Conservation (phyloP, 2,329 filamentous ascomycete species). For the Parastagonospora nodorum region DNA sequence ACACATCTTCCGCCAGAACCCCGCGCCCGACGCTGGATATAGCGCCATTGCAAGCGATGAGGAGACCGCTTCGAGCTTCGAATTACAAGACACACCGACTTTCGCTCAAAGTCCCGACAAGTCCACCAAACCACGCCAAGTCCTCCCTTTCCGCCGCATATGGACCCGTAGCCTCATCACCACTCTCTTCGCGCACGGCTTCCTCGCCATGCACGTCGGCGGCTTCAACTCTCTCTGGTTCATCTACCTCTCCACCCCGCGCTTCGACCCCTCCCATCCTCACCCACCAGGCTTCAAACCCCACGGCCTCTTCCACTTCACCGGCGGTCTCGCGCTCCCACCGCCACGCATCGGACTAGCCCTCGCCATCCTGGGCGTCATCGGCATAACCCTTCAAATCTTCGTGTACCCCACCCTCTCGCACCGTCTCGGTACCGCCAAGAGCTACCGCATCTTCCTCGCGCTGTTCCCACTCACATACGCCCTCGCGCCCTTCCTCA, state of each 20-base stretch:
- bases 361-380: conserved; percentile 54
- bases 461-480: conserved; percentile 54
- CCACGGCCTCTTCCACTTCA: conserved; percentile 52
- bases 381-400: conserved; percentile 54
- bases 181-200: conserved; percentile 51
- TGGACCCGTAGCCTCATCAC: conserved; percentile 54
- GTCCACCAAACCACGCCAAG: conserved; percentile 30
- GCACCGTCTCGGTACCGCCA: conserved; percentile 49
- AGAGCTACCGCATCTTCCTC: conserved; percentile 49
- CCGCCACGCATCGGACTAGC: conserved; percentile 55
- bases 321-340: conserved; percentile 55
- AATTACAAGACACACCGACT: conserved; percentile 38
- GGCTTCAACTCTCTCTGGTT: conserved; percentile 58
- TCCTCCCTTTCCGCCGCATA: conserved; percentile 53
- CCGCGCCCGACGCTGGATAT: conserved; percentile 35
- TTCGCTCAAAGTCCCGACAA: conserved; percentile 11
- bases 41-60: conserved; percentile 34
- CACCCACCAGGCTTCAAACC: conserved; percentile 41
- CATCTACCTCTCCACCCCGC: conserved; percentile 54
- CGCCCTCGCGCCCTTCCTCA: conserved; percentile 50
- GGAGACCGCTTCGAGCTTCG: conserved; percentile 26
- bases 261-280: conserved; percentile 45
- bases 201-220: conserved; percentile 55
- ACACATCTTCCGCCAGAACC: conserved; percentile 36
- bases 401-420: conserved; percentile 52